Evolutionary conservation across 495 filamentous ascomycete species (phyloP).

Genomic region (Podospora pseudopauciseta): DNA sequence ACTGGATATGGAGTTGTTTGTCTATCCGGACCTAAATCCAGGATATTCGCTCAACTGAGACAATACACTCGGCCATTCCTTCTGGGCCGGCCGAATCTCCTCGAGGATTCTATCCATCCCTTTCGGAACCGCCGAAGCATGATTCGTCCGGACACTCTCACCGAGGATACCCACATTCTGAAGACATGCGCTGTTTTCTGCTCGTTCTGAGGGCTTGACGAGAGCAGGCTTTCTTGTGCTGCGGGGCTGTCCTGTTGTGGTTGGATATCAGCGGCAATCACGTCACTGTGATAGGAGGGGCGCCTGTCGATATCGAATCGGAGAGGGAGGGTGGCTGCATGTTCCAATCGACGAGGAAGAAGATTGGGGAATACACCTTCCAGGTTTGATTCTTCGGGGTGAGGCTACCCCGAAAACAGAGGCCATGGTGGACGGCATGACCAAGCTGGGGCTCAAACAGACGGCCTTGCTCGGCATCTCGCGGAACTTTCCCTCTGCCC

Average conservation of each 20-base stretch:
- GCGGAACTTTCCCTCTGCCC: not conserved
- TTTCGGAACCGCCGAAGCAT: not conserved
- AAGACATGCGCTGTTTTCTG: not conserved
- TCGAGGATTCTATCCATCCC: not conserved
- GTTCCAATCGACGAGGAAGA: not conserved
- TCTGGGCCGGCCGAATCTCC: not conserved
- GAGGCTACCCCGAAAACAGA: slow-evolving; percentile 2
- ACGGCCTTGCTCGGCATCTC: not conserved
- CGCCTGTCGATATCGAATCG: not conserved
- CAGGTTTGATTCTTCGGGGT: not conserved
- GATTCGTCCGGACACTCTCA: not conserved
- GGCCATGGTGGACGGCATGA: not conserved
- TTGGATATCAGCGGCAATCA: not conserved
- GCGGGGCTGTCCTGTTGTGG: not conserved
- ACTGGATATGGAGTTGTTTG: slow-evolving; percentile 31
- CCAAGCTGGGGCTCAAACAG: not conserved
- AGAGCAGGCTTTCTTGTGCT: not conserved
- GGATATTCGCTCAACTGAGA: slow-evolving; percentile 25
- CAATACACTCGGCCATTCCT: not conserved
- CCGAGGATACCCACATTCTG: not conserved
- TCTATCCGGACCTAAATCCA: slow-evolving; percentile 28
- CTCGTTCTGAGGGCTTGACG: not conserved
- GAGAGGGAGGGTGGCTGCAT: not conserved
- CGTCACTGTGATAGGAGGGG: not conserved
- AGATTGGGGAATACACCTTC: not conserved